Evolutionary conservation across 2,329 filamentous ascomycete species (phyloP), one percentile per base, ranked within the genome.

Genomic region (Alternaria solani): DNA sequence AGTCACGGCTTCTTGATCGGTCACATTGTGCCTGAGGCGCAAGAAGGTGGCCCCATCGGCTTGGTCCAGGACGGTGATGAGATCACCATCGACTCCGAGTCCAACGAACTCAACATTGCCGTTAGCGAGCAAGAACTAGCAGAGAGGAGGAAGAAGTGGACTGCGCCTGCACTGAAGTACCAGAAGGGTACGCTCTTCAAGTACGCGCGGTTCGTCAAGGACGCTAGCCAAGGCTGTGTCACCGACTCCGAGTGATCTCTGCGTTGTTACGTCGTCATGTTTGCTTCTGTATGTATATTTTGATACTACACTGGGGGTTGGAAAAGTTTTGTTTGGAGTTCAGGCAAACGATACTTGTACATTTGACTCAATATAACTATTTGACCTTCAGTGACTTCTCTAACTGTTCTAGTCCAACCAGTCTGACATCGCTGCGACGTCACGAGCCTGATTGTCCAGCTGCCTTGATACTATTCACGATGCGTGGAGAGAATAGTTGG

Each of bases 1-100:
- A 91, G 87, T 63, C 92, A 95, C 85, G 92, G 92, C 39, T 95
- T 95, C 85, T 82, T 95, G 68, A 94, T 95, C 71, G 92, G 92
- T 1, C 92, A 95, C 80, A 91, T 96, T 63, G 92, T 94, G 41
- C 93, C 93, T 26, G 93, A 96, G 81, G 93, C 93, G 8, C 89
- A 92, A 75, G 91, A 91, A 66, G 93, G 93, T 51, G 93, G 93
- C 0, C 93, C 93, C 2, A 95, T 96, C 63, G 93, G 87, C 14
- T 84, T 96, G 11, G 90, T 95, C n/a, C 78, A 86, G 69, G 89
- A 96, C 68, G 93, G 93, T 26, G 93, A 96, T 75, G 84, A 84
- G 59, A 90, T 96, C 67, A 87, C 89, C 49, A 96, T 96, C 61
- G 92, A 96, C 72, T 91, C 93, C 0, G 90, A 94, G 78, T 87